Percentiles rank a stretch among this genome's conserved stretches.
phyloP scores from a whole-genome alignment of 805 yeast genomes.

The Candida glaebosa region DNA sequence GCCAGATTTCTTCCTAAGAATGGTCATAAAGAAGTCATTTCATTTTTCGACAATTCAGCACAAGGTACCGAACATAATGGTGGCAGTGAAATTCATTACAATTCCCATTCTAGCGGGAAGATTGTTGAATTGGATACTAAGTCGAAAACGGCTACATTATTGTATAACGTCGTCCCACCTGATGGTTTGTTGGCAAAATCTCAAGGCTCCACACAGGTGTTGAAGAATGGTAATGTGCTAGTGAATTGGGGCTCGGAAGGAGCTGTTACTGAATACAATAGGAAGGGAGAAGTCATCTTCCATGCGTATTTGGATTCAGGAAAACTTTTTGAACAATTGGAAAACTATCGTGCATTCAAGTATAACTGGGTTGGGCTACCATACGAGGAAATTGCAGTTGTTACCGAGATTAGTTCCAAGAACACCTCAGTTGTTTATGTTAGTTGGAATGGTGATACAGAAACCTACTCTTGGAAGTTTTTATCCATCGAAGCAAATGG shows the following conservation, averaged over 20 bases:
- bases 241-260: conserved; percentile 39
- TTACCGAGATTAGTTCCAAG: conserved; percentile 13
- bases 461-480: conserved; percentile 27
- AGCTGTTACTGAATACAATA: conserved; percentile 32
- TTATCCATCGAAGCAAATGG: conserved; percentile 10
- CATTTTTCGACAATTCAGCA: conserved; percentile 37
- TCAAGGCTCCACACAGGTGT: conserved; percentile 30
- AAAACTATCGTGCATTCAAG: conserved; percentile 36
- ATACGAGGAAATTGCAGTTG: conserved; percentile 27
- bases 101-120: conserved; percentile 28
- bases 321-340: conserved; percentile 18
- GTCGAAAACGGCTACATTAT: conserved; percentile 22
- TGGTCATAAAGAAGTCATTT: conserved; percentile 24
- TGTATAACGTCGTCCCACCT: conserved; percentile 22
- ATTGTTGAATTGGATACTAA: conserved; percentile 28
- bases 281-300: conserved; percentile 25
- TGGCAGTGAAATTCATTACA: conserved; percentile 20
- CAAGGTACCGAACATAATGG: conserved; percentile 30
- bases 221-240: conserved; percentile 29
- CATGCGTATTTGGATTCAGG: conserved; percentile 32
- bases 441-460: conserved; percentile 40
- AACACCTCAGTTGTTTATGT: conserved; percentile 22
- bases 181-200: conserved; percentile 22
- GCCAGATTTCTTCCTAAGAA: conserved; percentile 26
- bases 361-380: conserved; percentile 32